A percentile compares a stretch with the other conserved stretches of the same genome.
Evolutionary conservation across 352 stramenopile species (phyloP).

Genomic region (Globisporangium ultimum): DNA sequence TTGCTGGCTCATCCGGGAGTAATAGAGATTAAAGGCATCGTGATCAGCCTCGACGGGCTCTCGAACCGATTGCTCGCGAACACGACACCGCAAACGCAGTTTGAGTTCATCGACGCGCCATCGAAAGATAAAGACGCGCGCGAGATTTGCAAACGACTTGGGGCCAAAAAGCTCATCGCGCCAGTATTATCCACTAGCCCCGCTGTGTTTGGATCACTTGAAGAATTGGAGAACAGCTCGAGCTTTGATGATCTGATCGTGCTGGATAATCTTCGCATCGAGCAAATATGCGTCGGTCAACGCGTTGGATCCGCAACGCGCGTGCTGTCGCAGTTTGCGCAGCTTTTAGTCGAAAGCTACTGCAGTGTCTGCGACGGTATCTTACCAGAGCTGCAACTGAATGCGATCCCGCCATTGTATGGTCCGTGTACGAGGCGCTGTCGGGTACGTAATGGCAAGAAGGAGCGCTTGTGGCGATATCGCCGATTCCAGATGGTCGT

Average conservation of each 20-base stretch:
- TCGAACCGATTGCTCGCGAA: slow-evolving; percentile 51
- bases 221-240: slow-evolving; percentile 26
- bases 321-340: slow-evolving; percentile 26
- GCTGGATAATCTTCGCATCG: slow-evolving; percentile 41
- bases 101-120: slow-evolving; percentile 24
- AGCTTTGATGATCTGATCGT: slow-evolving; percentile 18
- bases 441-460: slow-evolving; percentile 14
- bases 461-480: slow-evolving; percentile 41
- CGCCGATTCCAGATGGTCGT: slow-evolving; percentile 41
- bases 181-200: not conserved
- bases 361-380: slow-evolving; percentile 39
- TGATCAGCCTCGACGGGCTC: slow-evolving; percentile 44
- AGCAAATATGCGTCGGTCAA: slow-evolving; percentile 33
- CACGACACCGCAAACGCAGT: slow-evolving; percentile 51
- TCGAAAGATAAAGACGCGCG: slow-evolving; percentile 17
- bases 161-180: not conserved
- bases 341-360: slow-evolving; percentile 37
- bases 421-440: slow-evolving; percentile 36
- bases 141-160: slow-evolving; percentile 20
- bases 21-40: slow-evolving; percentile 35
- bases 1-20: slow-evolving; percentile 35
- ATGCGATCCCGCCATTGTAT: slow-evolving; percentile 22
- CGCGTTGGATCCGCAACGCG: slow-evolving; percentile 23
- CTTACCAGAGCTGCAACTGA: slow-evolving; percentile 24
- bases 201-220: slow-evolving; percentile 23